Evolutionary conservation across 2,329 filamentous ascomycete species (phyloP).

Genomic region (Cytospora paraplurivora): DNA sequence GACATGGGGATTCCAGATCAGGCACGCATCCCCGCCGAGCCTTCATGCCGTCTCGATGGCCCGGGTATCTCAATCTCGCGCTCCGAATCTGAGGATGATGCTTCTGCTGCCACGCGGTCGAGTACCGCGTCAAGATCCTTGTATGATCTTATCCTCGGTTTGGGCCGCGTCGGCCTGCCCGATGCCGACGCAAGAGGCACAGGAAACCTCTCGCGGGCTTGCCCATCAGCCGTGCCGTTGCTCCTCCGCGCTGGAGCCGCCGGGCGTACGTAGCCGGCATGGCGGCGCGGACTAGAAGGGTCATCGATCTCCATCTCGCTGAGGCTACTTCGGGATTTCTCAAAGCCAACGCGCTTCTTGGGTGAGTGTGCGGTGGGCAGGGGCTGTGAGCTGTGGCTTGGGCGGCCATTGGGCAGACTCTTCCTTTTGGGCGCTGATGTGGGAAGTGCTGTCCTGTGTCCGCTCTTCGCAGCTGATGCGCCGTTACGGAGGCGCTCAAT

Average conservation of each 20-base stretch:
- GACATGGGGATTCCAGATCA: background rate
- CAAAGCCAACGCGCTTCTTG: slow-evolving; percentile 51
- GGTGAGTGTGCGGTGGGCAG: slow-evolving; percentile 37
- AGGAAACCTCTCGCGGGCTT: slow-evolving; percentile 41
- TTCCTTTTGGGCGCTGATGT: slow-evolving; percentile 51
- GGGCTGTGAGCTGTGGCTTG: slow-evolving; percentile 34
- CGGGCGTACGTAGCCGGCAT: slow-evolving; percentile 31
- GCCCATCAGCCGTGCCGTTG: slow-evolving; percentile 40
- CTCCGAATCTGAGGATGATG: slow-evolving; percentile 59
- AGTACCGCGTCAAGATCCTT: slow-evolving; percentile 63
- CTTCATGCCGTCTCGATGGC: slow-evolving; percentile 34
- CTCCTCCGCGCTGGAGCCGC: slow-evolving; percentile 46
- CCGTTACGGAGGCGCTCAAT: slow-evolving; percentile 40
- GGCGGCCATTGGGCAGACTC: slow-evolving; percentile 52
- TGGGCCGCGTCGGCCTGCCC: slow-evolving; percentile 42
- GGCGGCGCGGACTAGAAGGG: slow-evolving; percentile 38
- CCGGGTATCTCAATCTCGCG: slow-evolving; percentile 56
- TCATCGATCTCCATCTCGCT: slow-evolving; percentile 54
- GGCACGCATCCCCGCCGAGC: slow-evolving; percentile 15
- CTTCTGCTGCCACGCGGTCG: slow-evolving; percentile 53
- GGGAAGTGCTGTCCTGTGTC: slow-evolving; percentile 47
- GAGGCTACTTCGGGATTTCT: slow-evolving; percentile 45
- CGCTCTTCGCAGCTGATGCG: slow-evolving; percentile 34
- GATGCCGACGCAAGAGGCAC: slow-evolving; percentile 55
- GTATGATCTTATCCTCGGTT: slow-evolving; percentile 48